Percentiles rank a stretch among this genome's conserved stretches.
Conservation (phyloP, 148 eudicot genomes). For the Agrostemma githago region DNA sequence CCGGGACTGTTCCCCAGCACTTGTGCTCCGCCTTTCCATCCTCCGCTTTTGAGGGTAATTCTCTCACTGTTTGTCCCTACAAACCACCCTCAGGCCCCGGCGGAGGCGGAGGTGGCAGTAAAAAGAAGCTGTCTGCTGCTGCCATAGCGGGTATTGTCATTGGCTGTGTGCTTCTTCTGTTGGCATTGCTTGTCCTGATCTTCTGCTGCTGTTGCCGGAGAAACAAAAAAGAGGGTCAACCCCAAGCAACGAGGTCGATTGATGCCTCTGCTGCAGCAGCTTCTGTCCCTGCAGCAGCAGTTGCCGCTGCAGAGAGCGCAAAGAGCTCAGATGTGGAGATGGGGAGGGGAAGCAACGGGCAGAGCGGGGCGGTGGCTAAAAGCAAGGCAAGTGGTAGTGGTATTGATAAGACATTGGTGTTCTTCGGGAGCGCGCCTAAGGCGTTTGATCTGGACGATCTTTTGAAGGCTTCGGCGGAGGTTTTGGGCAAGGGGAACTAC, state of each 20-base stretch:
- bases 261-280: neutral
- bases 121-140: conserved; percentile 59
- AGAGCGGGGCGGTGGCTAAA: conserved; percentile 12
- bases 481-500: conserved; percentile 87
- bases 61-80: conserved; percentile 42
- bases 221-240: neutral
- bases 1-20: conserved; percentile 44
- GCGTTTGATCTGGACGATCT: conserved; percentile 72
- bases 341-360: conserved; percentile 24
- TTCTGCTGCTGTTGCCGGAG: conserved; percentile 41
- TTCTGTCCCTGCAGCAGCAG: neutral
- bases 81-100: neutral
- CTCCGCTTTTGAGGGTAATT: conserved; percentile 49
- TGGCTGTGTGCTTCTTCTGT: conserved; percentile 45
- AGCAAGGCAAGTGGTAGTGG: conserved; percentile 22
- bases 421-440: conserved; percentile 43
- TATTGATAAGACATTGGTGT: conserved; percentile 48
- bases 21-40: conserved; percentile 31
- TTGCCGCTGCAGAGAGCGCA: conserved; percentile 10
- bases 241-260: neutral
- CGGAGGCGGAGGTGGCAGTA: neutral
- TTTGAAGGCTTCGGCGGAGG: conserved; percentile 89
- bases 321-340: conserved; percentile 35
- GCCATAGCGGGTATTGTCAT: conserved; percentile 76
- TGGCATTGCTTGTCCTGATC: conserved; percentile 32